Evolutionary conservation across 2,329 filamentous ascomycete species (phyloP).

Genomic region (Fusarium sp.): DNA sequence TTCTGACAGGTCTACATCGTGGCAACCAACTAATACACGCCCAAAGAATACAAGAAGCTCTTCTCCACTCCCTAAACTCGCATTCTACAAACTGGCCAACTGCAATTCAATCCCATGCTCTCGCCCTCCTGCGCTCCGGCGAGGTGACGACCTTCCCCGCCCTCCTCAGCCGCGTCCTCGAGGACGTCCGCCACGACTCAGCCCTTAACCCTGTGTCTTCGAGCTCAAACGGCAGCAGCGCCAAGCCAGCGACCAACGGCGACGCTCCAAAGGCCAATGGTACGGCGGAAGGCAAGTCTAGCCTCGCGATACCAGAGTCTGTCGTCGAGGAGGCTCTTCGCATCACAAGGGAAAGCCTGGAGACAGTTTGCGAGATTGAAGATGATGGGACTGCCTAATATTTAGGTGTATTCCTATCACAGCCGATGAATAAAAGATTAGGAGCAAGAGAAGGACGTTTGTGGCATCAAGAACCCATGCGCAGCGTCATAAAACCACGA

Average conservation of each 20-base stretch:
- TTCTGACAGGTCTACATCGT: conserved; percentile 3
- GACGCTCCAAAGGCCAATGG: conserved; percentile 50
- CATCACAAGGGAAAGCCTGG: conserved; percentile 71
- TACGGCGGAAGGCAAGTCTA: conserved; percentile 48
- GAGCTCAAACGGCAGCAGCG: conserved; percentile 50
- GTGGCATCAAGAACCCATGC: background rate
- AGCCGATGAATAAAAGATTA: background rate
- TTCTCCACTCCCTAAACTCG: conserved; percentile 74
- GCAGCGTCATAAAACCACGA: background rate
- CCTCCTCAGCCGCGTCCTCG: conserved; percentile 72
- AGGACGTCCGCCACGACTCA: conserved; percentile 71
- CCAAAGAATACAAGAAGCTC: conserved; percentile 71
- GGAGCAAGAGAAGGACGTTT: background rate
- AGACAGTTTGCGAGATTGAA: conserved; percentile 62
- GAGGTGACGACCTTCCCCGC: conserved; percentile 72
- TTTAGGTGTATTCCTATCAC: background rate
- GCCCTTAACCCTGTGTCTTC: conserved; percentile 49
- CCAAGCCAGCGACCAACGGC: conserved; percentile 54
- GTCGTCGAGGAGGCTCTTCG: conserved; percentile 76
- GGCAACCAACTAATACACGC: conserved; percentile 15
- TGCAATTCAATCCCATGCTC: conserved; percentile 70
- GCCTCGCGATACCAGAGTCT: conserved; percentile 69
- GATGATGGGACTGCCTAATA: conserved; percentile 41
- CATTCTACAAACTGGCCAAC: conserved; percentile 75
- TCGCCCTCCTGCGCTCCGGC: conserved; percentile 72